Base-by-base conservation (phyloP, 2,329 filamentous ascomycete genomes). In the Neofusicoccum cordaticola region DNA sequence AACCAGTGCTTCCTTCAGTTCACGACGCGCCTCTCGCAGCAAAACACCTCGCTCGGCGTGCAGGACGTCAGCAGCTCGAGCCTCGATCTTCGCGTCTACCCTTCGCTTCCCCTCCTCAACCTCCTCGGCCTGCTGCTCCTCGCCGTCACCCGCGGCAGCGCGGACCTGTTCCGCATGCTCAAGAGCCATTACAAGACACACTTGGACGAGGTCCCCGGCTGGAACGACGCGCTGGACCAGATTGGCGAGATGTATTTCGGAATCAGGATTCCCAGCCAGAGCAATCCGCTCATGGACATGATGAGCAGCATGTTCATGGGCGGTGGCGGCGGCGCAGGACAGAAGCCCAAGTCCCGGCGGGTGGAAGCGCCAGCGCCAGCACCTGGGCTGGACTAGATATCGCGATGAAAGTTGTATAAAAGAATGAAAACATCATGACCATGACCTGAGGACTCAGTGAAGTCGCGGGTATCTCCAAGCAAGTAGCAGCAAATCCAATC, bases 191-290 rank as follows among this genome's bases (percentile, higher is more conserved):
- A 98, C 78, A 86, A 88, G 42, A 77, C 82, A 5, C 87, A 96
- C 72, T 85, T 98, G 66, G 88, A 88, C 71, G 94, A 98, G 70
- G 83, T 88, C 1, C 86, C 86, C 4, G 83, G 84, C 12, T 98
- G 94, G 94, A 86, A 88, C 39, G 93, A 84, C 66, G 85, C 92
- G 27, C 81, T 99, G 66, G 90, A 93, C 70, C 88, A 92, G 77
- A 89, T 99, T 71, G 94, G 90, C 56, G 94, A 99, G 81, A 93
- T 97, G 87, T 99, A 98, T 82, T 99, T 99, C 80, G 88, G 88
- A 41, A 96, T 99, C 75, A 86, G 88, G 80, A 89, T 93, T 74
- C 94, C 93, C 52, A 86, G 90, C 72, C 92, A 97, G 81, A 90
- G 89, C 68, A 98, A 98, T 77, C 93, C 93, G 2, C 82, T 99